These are phyloP conservation scores for Gryganskiella cystojenkinii DNA, from an alignment of 192 early-diverging fungal genomes.

Conservation along the genomic window DNA sequence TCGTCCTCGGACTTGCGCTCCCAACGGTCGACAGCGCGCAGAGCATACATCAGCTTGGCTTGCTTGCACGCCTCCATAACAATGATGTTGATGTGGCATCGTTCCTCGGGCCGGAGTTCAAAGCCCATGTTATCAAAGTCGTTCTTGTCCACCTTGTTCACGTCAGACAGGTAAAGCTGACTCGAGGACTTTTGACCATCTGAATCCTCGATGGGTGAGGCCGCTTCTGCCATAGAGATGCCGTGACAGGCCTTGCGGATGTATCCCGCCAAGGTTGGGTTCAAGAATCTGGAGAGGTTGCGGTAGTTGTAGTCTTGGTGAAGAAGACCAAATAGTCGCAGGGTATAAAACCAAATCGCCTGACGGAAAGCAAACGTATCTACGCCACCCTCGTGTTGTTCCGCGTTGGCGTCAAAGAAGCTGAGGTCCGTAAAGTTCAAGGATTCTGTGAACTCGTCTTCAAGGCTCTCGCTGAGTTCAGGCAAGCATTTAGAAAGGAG, in stretches of 20 bases:
- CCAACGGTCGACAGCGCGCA: constrained; percentile 49
- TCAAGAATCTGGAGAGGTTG: constrained; percentile 57
- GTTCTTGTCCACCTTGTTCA: constrained; percentile 50
- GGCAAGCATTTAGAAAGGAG: constrained; percentile 61
- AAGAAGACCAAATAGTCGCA: constrained; percentile 61
- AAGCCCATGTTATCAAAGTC: constrained; percentile 67
- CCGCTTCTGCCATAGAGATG: constrained; percentile 27
- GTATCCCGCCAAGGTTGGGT: constrained; percentile 53
- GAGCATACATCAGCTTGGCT: constrained; percentile 64
- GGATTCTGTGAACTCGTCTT: constrained; percentile 62
- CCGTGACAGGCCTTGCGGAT: constrained; percentile 58
- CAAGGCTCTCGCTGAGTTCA: constrained; percentile 60
- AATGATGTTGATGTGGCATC: constrained; percentile 66
- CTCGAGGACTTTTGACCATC: constrained; percentile 5
- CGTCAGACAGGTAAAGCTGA: constrained; percentile 23
- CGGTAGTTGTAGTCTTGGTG: constrained; percentile 67
- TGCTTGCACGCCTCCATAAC: constrained; percentile 65
- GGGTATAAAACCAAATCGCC: constrained; percentile 67
- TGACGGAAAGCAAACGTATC: constrained; percentile 66
- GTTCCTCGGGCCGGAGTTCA: constrained; percentile 65
- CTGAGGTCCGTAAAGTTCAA: constrained; percentile 65
- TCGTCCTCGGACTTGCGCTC: constrained; percentile 25
- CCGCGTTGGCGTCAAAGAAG: constrained; percentile 57
- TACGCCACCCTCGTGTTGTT: constrained; percentile 55
- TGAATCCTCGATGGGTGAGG: constrained; percentile 2